Conservation (phyloP, 345 rosid species). For the Gossypium arboreum region DNA sequence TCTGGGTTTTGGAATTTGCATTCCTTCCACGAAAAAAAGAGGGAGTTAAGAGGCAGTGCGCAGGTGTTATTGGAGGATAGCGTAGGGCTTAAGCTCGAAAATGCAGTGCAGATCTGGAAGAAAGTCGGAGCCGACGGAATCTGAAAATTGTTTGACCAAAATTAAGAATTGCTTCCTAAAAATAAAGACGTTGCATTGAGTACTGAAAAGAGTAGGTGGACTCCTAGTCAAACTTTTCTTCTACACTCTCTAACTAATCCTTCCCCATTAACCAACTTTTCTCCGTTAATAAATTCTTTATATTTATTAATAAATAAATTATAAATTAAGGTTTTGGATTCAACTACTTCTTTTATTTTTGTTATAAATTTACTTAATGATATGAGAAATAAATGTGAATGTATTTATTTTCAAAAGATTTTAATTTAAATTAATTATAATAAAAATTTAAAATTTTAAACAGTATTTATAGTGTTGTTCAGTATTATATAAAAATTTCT, state of each 20-base stretch:
- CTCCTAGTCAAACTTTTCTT: background rate
- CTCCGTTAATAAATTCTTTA: no score
- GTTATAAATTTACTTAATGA: no score
- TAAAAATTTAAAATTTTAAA: no score
- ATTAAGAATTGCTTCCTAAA: background rate
- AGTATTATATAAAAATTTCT: no score
- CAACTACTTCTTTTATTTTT: no score
- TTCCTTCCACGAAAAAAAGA: conserved; percentile 4
- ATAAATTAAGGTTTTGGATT: no score
- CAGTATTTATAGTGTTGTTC: no score
- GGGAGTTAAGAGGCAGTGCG: background rate
- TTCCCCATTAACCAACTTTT: background rate
- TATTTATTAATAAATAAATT: no score
- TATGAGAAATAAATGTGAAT: no score
- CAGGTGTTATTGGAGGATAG: background rate
- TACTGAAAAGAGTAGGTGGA: background rate
- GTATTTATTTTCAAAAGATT: no score
- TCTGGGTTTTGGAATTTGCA: background rate
- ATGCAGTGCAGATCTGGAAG: conserved; percentile 16
- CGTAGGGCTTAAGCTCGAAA: background rate
- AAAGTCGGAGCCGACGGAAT: background rate
- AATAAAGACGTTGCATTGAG: background rate
- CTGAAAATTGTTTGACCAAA: conserved; percentile 5
- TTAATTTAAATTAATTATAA: no score
- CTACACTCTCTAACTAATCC: background rate